A percentile compares a stretch with the other conserved stretches of the same genome.
These are phyloP conservation scores for Dactylellina sp. DNA, from an alignment of 2,329 filamentous ascomycete species.

Conservation along the genomic window DNA sequence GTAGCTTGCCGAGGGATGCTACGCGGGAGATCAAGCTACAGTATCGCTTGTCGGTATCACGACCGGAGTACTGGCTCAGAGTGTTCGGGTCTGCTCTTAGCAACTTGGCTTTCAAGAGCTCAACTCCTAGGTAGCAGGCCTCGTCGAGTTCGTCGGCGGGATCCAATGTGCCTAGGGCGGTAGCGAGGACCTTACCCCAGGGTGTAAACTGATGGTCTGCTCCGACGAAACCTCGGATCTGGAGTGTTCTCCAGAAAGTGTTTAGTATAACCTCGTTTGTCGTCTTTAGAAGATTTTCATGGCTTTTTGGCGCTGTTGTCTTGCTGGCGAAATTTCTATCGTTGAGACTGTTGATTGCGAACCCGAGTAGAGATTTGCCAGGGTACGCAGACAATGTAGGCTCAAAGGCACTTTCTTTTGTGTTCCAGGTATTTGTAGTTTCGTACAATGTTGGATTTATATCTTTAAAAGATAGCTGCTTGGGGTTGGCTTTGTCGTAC, in stretches of 20 bases:
- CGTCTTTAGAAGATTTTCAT: constrained; percentile 67
- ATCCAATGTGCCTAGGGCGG: constrained; percentile 74
- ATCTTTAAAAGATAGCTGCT: constrained; percentile 75
- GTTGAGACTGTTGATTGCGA: constrained; percentile 75
- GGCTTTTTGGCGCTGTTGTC: constrained; percentile 72
- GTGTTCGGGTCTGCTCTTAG: constrained; percentile 76
- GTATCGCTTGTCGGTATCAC: constrained; percentile 79
- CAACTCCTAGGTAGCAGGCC: constrained; percentile 82
- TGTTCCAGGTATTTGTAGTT: constrained; percentile 76
- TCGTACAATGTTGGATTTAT: constrained; percentile 68
- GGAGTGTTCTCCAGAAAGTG: constrained; percentile 86
- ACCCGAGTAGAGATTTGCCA: constrained; percentile 64
- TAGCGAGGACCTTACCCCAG: constrained; percentile 84
- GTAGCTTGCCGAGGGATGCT: constrained; percentile 82
- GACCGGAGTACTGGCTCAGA: constrained; percentile 65
- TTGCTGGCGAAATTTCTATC: constrained; percentile 77
- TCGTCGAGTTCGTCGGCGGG: constrained; percentile 75
- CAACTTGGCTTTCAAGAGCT: constrained; percentile 82
- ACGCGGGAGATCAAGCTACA: constrained; percentile 87
- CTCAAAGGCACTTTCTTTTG: constrained; percentile 71
- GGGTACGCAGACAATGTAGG: constrained; percentile 2
- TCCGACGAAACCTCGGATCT: constrained; percentile 86
- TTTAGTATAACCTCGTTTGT: constrained; percentile 79
- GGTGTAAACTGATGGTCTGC: constrained; percentile 80
- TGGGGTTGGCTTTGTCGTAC: constrained; percentile 79